Base-by-base conservation (phyloP, 345 rosid genomes). In the Pseudoturritis turrita region DNA sequence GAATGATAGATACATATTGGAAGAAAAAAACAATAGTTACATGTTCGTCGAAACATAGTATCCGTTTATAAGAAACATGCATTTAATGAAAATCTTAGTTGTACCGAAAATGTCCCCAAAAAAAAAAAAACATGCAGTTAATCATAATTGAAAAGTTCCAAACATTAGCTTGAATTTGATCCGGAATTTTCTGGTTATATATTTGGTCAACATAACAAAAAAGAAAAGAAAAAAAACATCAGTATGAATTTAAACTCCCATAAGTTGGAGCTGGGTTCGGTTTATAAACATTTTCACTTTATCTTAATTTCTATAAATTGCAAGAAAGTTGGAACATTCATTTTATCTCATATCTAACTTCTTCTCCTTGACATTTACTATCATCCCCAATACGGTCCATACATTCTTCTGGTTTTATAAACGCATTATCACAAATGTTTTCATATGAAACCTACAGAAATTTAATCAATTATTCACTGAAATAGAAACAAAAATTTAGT, bases 321-420 rank as follows among this genome's bases (percentile, higher is more conserved):
- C 14, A 31, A 29, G 4, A 74, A 50, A 49, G 39, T 43, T 41
- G n/a, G 53, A 45, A 26, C 28, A 3, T 43, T 44, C 40, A 25
- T 50, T 74, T 28, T 21, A 52, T 43, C 28, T 37, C 43, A 37
- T 55, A 10, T 4, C 53, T 35, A 76, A 69, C 65, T 69, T 69
- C 21, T 75, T 69, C 70, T 62, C 3, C 51, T 62, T 69, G 79
- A 62, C 65, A 68, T 75, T 21, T 75, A 44, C 70, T 54, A 45
- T 64, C 37, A 53, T 36, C 50, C 36, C 56, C 35, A 53, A 69
- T 61, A 62, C 53, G 33, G 52, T 62, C 53, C 69, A 43, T 19
- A 66, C 52, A 61, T 61, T 25, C 56, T 46, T 61, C 37, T 29
- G 25, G 25, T 46, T 41, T 43, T 13, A 8, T 25, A 66, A 65